A percentile compares a stretch with the other conserved stretches of the same genome.
phyloP scores from a whole-genome alignment of 345 rosid genomes.

The Populus ilicifolia region DNA sequence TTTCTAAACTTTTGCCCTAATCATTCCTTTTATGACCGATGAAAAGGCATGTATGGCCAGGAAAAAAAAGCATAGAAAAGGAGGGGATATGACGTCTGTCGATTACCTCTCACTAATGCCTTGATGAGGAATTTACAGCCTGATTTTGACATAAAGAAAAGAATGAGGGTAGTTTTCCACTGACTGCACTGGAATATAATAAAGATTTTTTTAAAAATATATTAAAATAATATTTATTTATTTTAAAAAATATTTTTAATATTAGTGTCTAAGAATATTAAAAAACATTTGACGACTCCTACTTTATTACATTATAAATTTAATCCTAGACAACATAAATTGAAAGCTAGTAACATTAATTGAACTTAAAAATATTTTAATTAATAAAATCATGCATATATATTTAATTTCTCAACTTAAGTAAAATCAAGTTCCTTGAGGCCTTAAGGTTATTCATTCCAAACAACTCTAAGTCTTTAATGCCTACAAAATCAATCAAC shows the following conservation, averaged over 20 bases:
- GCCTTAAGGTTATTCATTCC: background rate
- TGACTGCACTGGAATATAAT: no score
- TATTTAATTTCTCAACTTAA: no score
- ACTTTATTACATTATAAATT: no score
- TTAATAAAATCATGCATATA: accelerated
- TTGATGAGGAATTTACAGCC: background rate
- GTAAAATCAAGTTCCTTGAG: accelerated
- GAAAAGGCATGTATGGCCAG: background rate
- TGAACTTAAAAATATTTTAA: accelerated
- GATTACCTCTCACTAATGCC: constrained; percentile 6
- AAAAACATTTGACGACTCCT: no score
- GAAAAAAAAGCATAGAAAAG: background rate
- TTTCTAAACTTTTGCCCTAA: constrained; percentile 8
- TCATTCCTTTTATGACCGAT: constrained; percentile 13
- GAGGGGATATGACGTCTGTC: constrained; percentile 1
- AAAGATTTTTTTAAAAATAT: no score
- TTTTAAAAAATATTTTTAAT: no score
- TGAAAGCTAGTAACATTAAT: accelerated
- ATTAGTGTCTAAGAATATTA: accelerated
- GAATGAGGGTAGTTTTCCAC: background rate
- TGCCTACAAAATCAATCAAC: background rate
- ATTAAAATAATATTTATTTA: no score
- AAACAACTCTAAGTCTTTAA: background rate
- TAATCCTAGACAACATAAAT: accelerated
- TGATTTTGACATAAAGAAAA: background rate